Percentiles rank a stretch among this genome's conserved stretches.
Conservation (phyloP, 352 stramenopile genomes). For the Globisporangium takayamanum region DNA sequence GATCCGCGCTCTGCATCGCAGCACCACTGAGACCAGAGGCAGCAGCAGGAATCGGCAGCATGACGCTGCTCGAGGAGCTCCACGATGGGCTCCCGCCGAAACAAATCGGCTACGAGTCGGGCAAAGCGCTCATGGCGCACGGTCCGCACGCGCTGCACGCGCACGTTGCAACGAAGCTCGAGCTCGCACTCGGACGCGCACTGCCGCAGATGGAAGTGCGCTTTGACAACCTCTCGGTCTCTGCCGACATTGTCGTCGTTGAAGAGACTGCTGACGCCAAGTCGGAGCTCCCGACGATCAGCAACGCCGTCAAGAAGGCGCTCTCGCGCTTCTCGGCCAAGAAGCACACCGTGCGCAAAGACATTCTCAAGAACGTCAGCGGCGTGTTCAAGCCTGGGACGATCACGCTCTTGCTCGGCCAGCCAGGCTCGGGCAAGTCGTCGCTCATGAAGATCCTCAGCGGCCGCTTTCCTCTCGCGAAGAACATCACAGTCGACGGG, state of each 20-base stretch:
- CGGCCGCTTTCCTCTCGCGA: conserved; percentile 8
- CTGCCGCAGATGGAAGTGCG: conserved; percentile 23
- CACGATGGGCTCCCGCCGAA: background rate
- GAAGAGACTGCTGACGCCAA: conserved; percentile 9
- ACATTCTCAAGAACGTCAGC: conserved; percentile 16
- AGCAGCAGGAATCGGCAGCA: no score
- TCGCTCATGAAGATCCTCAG: background rate
- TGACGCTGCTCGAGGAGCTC: no score
- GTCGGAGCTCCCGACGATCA: conserved; percentile 31
- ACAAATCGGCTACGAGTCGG: conserved; percentile 2
- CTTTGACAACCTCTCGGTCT: conserved; percentile 21
- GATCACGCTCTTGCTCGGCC: background rate
- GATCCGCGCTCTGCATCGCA: no score
- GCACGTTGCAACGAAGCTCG: conserved; percentile 20
- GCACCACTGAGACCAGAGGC: no score
- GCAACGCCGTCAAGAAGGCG: conserved; percentile 22
- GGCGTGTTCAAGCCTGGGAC: background rate
- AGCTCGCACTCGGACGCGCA: conserved; percentile 19
- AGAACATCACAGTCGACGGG: conserved; percentile 11
- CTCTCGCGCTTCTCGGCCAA: conserved; percentile 11
- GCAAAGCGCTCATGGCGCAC: conserved; percentile 14
- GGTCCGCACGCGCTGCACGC: conserved; percentile 24
- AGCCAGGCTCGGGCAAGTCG: background rate
- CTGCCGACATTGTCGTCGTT: conserved; percentile 13
- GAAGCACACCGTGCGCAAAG: conserved; percentile 9